Conservation (phyloP, 2,329 filamentous ascomycete genomes). For the Colletotrichum sp. region DNA sequence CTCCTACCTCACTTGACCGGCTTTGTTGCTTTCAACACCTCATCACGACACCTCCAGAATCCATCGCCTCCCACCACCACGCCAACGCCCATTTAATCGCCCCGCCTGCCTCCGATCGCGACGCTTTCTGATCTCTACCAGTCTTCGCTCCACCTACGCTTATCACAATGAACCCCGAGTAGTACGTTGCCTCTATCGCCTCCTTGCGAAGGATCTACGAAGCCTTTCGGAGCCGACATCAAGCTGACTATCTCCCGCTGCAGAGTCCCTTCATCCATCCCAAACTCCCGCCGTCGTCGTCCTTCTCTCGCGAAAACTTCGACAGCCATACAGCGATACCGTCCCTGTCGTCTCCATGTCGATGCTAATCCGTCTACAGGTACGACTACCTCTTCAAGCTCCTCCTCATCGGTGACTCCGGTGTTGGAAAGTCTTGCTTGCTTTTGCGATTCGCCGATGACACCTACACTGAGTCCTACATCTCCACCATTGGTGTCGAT, state of each 20-base stretch:
- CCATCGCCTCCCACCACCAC: constrained; percentile 14
- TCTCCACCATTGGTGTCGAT: constrained; percentile 99
- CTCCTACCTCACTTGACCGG: constrained; percentile 21
- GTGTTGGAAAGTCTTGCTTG: constrained; percentile 99
- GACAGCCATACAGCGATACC: not conserved
- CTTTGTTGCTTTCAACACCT: constrained; percentile 21
- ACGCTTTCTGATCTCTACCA: constrained; percentile 1
- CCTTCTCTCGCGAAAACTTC: not conserved
- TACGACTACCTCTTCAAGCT: constrained; percentile 99
- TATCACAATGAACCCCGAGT: constrained; percentile 89
- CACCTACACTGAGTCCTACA: constrained; percentile 99
- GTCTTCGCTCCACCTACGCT: constrained; percentile 18
- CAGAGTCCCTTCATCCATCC: constrained; percentile 4
- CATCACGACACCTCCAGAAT: constrained; percentile 18
- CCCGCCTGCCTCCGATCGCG: not conserved
- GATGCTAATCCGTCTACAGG: constrained; percentile 58
- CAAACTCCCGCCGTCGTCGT: not conserved
- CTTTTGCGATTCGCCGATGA: constrained; percentile 97
- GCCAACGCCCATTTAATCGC: constrained; percentile 11
- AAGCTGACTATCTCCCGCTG: constrained; percentile 24
- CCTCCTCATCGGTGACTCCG: constrained; percentile 99
- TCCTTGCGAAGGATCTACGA: not conserved
- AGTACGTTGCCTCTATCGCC: constrained; percentile 61
- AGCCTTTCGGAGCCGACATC: constrained; percentile 6
- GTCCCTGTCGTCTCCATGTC: not conserved